These are phyloP conservation scores for Ophiostoma angusticollis DNA, from an alignment of 2,329 filamentous ascomycete species.

Conservation along the genomic window DNA sequence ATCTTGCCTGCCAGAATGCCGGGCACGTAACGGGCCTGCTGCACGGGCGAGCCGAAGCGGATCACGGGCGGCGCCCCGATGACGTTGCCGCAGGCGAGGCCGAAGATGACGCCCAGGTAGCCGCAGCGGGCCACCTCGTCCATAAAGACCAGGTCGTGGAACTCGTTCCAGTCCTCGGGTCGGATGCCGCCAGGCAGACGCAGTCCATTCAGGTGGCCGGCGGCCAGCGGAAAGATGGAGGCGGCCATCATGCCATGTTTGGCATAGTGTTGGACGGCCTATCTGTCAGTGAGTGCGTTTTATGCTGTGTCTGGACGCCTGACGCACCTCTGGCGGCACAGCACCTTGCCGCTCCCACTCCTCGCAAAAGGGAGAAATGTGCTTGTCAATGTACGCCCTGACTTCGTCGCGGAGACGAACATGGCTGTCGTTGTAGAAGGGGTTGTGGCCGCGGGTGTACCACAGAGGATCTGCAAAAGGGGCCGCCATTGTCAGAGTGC, in stretches of 20 bases:
- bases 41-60: constrained; percentile 46
- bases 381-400: constrained; percentile 44
- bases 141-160: constrained; percentile 40
- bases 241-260: no score
- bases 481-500: no score
- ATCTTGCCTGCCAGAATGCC: constrained; percentile 45
- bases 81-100: constrained; percentile 43
- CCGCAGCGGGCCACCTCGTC: constrained; percentile 44
- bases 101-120: constrained; percentile 40
- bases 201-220: constrained; percentile 17
- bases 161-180: constrained; percentile 43
- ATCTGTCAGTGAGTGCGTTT: no score
- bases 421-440: constrained; percentile 53
- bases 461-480: constrained; percentile 19
- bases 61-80: constrained; percentile 54
- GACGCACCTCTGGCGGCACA: constrained; percentile 31
- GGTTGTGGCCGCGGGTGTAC: constrained; percentile 21
- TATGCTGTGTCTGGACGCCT: constrained; percentile 26
- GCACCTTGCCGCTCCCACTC: constrained; percentile 50
- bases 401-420: constrained; percentile 42
- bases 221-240: no score
- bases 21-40: constrained; percentile 46
- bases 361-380: constrained; percentile 43
- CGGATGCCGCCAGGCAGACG: no score
- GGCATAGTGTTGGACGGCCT: constrained; percentile 25